Percentiles rank a stretch among this genome's conserved stretches.
Evolutionary conservation across 192 early-diverging fungal species (phyloP).

Genomic region (Diversispora epigaea): DNA sequence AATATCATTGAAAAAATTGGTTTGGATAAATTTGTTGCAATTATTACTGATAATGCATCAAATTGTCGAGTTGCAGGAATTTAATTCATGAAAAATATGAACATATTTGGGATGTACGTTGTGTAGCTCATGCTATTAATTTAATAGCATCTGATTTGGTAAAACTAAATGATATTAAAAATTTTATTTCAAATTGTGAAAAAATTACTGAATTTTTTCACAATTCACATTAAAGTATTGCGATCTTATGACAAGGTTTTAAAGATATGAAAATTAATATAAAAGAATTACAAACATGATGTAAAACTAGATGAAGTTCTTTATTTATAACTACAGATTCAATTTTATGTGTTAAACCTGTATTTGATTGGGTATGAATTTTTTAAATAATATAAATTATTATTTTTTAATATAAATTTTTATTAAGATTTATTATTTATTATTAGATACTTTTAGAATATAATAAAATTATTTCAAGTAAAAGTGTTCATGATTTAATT

Average conservation of each 20-base stretch:
- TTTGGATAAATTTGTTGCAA: background rate
- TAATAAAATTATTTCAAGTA: background rate
- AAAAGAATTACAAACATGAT: background rate
- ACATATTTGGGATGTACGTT: background rate
- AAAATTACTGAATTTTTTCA: no score
- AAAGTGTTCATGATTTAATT: background rate
- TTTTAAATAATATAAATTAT: no score
- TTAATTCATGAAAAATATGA: background rate
- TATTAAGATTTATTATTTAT: no score
- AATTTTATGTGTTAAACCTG: no score
- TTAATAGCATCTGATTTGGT: no score
- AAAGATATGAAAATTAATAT: background rate
- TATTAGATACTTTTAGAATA: no score
- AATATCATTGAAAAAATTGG: background rate
- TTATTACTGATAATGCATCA: background rate
- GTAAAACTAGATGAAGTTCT: background rate
- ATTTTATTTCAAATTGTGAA: no score
- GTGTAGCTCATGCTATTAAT: no score
- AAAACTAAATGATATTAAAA: no score
- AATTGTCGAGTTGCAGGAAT: no score
- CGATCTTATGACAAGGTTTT: background rate
- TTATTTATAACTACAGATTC: background rate
- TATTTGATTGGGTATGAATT: no score
- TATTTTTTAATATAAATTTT: no score
- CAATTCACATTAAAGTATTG: background rate